Conservation (phyloP, 2,329 filamentous ascomycete species). For the Ilyonectria sp. region DNA sequence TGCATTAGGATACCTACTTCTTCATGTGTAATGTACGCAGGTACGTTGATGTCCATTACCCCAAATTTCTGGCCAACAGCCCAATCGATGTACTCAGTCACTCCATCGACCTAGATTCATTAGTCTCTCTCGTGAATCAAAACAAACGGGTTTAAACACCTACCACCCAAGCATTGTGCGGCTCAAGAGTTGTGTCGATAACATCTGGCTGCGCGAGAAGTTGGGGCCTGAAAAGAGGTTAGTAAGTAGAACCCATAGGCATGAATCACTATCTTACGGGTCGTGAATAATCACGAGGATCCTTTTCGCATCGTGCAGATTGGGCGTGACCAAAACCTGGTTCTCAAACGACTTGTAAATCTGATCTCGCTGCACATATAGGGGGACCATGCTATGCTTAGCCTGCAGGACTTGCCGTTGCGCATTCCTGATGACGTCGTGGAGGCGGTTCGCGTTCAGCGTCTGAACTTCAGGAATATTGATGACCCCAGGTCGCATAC, state of each 20-base stretch:
- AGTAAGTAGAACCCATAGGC: constrained; percentile 18
- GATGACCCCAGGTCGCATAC: constrained; percentile 80
- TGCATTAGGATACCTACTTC: constrained; percentile 62
- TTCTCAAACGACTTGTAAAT: constrained; percentile 86
- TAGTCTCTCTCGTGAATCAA: constrained; percentile 13
- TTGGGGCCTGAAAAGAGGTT: constrained; percentile 68
- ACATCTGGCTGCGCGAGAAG: constrained; percentile 77
- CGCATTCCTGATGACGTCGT: constrained; percentile 84
- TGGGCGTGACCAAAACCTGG: constrained; percentile 86
- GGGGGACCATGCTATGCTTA: constrained; percentile 82
- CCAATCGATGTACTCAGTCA: constrained; percentile 88
- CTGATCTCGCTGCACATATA: constrained; percentile 83
- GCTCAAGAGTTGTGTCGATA: constrained; percentile 80
- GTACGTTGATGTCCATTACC: constrained; percentile 93
- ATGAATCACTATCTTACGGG: constrained; percentile 71
- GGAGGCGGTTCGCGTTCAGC: constrained; percentile 74
- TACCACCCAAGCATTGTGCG: constrained; percentile 92
- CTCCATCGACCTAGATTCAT: constrained; percentile 79
- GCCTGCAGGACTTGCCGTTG: constrained; percentile 81
- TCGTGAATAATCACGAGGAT: constrained; percentile 93
- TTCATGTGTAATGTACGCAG: constrained; percentile 78
- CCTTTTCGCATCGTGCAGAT: constrained; percentile 75
- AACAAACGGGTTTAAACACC: constrained; percentile 52
- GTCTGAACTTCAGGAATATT: constrained; percentile 66
- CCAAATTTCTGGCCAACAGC: constrained; percentile 82